phyloP scores from a whole-genome alignment of 2,329 filamentous ascomycete genomes.

The Botrytis galanthina region DNA sequence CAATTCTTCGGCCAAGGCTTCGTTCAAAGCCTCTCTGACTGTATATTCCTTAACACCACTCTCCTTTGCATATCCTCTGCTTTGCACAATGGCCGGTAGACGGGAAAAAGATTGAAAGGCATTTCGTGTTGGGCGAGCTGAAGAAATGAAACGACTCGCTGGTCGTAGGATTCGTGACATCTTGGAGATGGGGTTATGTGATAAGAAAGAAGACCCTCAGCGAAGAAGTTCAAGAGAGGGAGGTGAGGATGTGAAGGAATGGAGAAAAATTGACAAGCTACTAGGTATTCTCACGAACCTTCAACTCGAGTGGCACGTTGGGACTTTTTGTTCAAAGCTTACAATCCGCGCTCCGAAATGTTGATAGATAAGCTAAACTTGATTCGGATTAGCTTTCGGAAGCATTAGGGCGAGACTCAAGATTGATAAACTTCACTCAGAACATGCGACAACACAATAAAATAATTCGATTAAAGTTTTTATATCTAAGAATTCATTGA shows the following conservation, averaged over 20 bases:
- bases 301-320: conserved; percentile 22
- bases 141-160: conserved; percentile 59
- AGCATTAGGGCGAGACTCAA: conserved; percentile 17
- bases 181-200: conserved; percentile 23
- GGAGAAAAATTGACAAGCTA: conserved; percentile 10
- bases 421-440: background rate
- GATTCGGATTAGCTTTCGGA: conserved; percentile 16
- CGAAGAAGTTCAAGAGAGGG: conserved; percentile 13
- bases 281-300: conserved; percentile 12
- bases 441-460: background rate
- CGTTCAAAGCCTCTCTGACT: conserved; percentile 94
- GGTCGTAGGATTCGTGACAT: conserved; percentile 61
- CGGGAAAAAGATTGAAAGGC: conserved; percentile 48
- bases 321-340: conserved; percentile 22
- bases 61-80: conserved; percentile 39
- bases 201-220: conserved; percentile 5
- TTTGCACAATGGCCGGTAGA: conserved; percentile 37
- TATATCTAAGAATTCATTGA: background rate
- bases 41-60: conserved; percentile 83
- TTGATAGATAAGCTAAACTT: conserved; percentile 19
- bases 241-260: background rate
- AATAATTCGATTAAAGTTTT: background rate
- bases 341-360: conserved; percentile 20
- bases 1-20: conserved; percentile 96
- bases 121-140: conserved; percentile 48